Base-by-base conservation (phyloP, 225 moss, liverwort and hornwort species). In the Physcomitrium patens region DNA sequence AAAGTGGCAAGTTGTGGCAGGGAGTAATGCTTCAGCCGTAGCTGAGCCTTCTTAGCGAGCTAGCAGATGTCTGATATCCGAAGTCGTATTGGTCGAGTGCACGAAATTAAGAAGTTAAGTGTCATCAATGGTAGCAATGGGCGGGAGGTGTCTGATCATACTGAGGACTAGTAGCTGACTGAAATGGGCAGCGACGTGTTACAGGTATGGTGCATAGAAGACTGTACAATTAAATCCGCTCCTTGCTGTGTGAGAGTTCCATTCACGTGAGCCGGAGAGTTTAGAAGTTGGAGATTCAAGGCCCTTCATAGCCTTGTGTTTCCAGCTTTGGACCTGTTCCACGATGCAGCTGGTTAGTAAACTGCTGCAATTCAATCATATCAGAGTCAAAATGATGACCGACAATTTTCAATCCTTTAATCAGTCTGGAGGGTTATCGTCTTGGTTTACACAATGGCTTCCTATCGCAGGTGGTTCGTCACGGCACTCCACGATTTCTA, bases 311-410 rank as follows among this genome's bases (percentile, higher is more conserved):
- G 65, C 14, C 56, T 20, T 18, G 19, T 15, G 17, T 53, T 49
- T 49, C 12, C 12, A 18, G 54, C 54, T 69, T 73, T 42, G 55
- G 7, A 12, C 37, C 31, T 65, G 45, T 61, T 55, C 13, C 55
- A 75, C 41, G 67, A 84, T 81, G 84, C 81, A 72, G 81, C 71
- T 75, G 64, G 69, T 75, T 69, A 71, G 77, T 11, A 57, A 70
- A 63, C 73, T 79, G 57, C 62, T 77, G 37, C 74, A 67, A 26
- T 77, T 74, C 17, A 68, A 80, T 58, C 65, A 48, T 26, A 75
- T 69, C 5, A 65, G 75, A 60, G 76, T 86, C 55, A 76, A 80
- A 73, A 72, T 83, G 77, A 77, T 74, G 77, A 14, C 7, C 24
- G 66, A 17, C 41, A 45, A 14, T 28, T 18, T 12, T 56, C 71